Base-by-base conservation (phyloP, 2,329 filamentous ascomycete species). In the Monosporascus sp. region DNA sequence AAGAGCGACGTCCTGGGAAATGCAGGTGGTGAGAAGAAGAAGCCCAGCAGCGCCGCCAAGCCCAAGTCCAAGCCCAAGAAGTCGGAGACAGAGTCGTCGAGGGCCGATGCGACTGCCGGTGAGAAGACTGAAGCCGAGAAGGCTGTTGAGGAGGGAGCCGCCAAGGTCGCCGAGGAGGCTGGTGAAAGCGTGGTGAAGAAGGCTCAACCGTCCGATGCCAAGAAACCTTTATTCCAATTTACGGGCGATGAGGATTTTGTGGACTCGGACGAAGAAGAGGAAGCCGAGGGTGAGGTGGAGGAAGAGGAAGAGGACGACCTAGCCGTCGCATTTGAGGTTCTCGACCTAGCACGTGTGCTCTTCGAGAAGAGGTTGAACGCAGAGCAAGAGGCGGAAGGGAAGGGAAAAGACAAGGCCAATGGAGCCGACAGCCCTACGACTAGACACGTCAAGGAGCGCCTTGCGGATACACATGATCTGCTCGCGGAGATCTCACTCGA, bases 401-500 rank as follows among this genome's bases (percentile, higher is more conserved):
- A 73, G 60, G 70, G 68, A 41, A 77, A 78, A 54, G 72, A 75
- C 54, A 66, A 65, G 37, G 66, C 66, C 17, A 64, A 71, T 37
- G 68, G 67, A 22, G 24, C 9, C 6, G 73, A 77, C 50, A 71
- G 70, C 7, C 70, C 73, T 41, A 62, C 68, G 2, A 59, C 76
- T 44, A 73, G 79, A 58, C 83, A 88, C 55, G 77, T 92, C 65
- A 92, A 91, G 71, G 90, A 96, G 71, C 85, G 90, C 52, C 81
- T 97, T 37, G 90, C 90, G 55, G 94, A 99, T 67, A 96, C 90
- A 8, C 90, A 97, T 68, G 92, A 97, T 68, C 81, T 96, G 52
- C 88, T 97, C 57, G 89, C 92, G 9, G 94, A 99, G 72, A 97
- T 99, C 57, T 95, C 89, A n/a, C 78, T 99, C 27, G 94, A 99